Percentiles rank a stretch among this genome's conserved stretches.
Conservation (phyloP, 1,284 basidiomycete genomes). For the Rhodotorula glutinis region DNA sequence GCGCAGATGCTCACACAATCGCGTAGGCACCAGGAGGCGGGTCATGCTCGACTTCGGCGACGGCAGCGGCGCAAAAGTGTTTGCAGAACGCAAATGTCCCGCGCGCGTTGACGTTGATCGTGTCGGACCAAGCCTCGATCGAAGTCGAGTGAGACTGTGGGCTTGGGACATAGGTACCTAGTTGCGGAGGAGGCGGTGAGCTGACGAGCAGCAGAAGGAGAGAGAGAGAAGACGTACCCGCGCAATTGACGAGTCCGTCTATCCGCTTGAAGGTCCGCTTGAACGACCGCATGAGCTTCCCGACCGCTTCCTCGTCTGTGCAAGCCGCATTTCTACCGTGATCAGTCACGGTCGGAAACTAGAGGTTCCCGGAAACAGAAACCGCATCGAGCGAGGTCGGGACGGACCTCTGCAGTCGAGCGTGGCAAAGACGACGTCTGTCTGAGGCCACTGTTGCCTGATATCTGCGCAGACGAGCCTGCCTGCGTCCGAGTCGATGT, state of each 20-base stretch:
- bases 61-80: conserved; percentile 11
- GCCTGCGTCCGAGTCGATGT: conserved; percentile 22
- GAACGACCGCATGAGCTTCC: conserved; percentile 35
- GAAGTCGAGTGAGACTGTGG: conserved; percentile 1
- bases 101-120: conserved; percentile 29
- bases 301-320: conserved; percentile 27
- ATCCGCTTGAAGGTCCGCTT: conserved; percentile 29
- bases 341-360: too few species aligned
- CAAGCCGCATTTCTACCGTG: too few species aligned
- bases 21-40: conserved; percentile 22
- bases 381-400: not conserved
- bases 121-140: conserved; percentile 12
- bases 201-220: not conserved
- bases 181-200: not conserved
- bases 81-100: conserved; percentile 32
- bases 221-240: conserved; percentile 5
- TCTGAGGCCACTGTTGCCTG: conserved; percentile 1
- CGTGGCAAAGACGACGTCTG: conserved; percentile 33
- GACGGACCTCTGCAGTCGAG: conserved; percentile 26
- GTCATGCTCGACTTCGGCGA: not conserved
- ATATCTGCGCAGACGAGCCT: conserved; percentile 28
- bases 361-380: not conserved
- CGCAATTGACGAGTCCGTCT: conserved; percentile 39
- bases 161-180: conserved; percentile 27
- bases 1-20: conserved; percentile 24